Evolutionary conservation across 2,329 filamentous ascomycete species (phyloP).

Genomic region (Penicillium polonicum): DNA sequence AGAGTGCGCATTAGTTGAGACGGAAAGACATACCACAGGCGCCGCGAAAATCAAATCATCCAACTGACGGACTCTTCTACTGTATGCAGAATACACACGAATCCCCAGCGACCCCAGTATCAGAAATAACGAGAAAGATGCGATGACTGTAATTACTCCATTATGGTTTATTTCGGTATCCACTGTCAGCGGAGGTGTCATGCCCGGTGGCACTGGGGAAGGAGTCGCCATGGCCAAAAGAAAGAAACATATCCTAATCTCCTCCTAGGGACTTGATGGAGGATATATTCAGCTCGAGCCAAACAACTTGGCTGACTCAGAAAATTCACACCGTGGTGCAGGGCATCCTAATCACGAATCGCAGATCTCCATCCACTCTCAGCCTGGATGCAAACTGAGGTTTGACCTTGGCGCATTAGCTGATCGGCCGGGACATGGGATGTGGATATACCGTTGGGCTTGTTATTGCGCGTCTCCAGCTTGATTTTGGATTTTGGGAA

Average conservation of each 20-base stretch:
- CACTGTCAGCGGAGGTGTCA: constrained; percentile 36
- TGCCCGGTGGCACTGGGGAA: constrained; percentile 14
- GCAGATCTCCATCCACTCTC: not conserved
- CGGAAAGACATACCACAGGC: constrained; percentile 29
- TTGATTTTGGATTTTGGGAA: not conserved
- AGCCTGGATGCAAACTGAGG: not conserved
- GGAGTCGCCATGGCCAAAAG: constrained; percentile 5
- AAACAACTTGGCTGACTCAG: not conserved
- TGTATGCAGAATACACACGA: constrained; percentile 40
- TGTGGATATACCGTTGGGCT: not conserved
- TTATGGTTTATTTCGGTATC: constrained; percentile 42
- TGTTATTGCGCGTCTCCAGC: not conserved
- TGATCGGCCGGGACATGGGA: not conserved
- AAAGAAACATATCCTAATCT: not conserved
- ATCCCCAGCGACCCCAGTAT: constrained; percentile 42
- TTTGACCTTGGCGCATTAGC: not conserved
- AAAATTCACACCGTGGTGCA: not conserved
- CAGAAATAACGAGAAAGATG: constrained; percentile 41
- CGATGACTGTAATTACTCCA: constrained; percentile 43
- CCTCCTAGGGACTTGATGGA: not conserved
- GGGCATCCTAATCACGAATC: not conserved
- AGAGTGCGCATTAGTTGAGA: not conserved
- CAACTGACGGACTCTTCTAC: constrained; percentile 30
- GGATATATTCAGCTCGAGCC: constrained; percentile 4
- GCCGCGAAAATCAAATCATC: constrained; percentile 39